Percentiles rank a stretch among this genome's conserved stretches.
Conservation (phyloP, 805 yeast genomes). For the Kodamaea lidongshanica region DNA sequence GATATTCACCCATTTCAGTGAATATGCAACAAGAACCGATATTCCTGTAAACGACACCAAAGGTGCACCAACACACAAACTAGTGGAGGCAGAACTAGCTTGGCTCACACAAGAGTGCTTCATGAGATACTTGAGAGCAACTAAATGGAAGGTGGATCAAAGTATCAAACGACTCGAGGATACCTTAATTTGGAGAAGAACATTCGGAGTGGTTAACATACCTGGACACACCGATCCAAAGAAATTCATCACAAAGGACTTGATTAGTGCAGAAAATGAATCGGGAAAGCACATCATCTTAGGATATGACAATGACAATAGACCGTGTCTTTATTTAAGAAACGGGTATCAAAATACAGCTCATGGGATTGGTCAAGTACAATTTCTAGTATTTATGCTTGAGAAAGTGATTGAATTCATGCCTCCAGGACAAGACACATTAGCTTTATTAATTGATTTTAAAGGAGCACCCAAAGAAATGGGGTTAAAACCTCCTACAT, state of each 20-base stretch:
- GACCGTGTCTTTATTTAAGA: slow-evolving; percentile 48
- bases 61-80: slow-evolving; percentile 21
- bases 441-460: slow-evolving; percentile 52
- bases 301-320: slow-evolving; percentile 48
- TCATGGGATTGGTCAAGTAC: slow-evolving; percentile 47
- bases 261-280: slow-evolving; percentile 42
- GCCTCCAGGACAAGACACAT: slow-evolving; percentile 55
- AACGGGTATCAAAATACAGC: slow-evolving; percentile 53
- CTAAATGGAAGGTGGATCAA: slow-evolving; percentile 42
- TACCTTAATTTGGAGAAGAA: slow-evolving; percentile 51
- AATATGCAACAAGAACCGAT: slow-evolving; percentile 12
- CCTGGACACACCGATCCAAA: slow-evolving; percentile 23
- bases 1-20: slow-evolving; percentile 57
- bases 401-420: slow-evolving; percentile 46
- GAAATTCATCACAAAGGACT: slow-evolving; percentile 30
- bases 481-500: slow-evolving; percentile 44
- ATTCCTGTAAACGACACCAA: slow-evolving; percentile 29
- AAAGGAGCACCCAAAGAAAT: slow-evolving; percentile 48
- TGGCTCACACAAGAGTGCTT: slow-evolving; percentile 51
- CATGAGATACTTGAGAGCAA: slow-evolving; percentile 45
- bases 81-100: slow-evolving; percentile 29
- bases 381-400: slow-evolving; percentile 52
- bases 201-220: slow-evolving; percentile 39
- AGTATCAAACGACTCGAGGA: slow-evolving; percentile 42
- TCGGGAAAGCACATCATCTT: slow-evolving; percentile 51